Evolutionary conservation across 768 basidiomycete species (phyloP).

Genomic region (Collybia mongolica): DNA sequence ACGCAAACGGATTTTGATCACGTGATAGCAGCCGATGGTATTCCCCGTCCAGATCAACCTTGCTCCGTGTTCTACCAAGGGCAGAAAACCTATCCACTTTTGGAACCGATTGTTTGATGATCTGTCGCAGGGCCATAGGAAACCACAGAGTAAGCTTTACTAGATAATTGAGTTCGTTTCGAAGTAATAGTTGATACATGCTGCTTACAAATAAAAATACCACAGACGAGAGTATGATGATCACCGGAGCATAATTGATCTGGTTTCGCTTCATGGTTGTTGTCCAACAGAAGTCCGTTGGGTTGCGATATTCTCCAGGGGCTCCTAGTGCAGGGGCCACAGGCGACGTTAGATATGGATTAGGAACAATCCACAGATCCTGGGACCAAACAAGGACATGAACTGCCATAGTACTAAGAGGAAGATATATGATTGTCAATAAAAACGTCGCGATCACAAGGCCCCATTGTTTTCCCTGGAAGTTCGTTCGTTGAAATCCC

Average conservation of each 20-base stretch:
- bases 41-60: conserved; percentile 61
- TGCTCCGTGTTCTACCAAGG: conserved; percentile 60
- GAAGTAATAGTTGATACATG: conserved; percentile 2
- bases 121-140: conserved; percentile 57
- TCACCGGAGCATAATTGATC: conserved; percentile 64
- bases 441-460: conserved; percentile 64
- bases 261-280: conserved; percentile 73
- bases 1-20: conserved; percentile 67
- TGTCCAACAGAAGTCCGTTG: conserved; percentile 76
- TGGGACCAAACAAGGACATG: conserved; percentile 77
- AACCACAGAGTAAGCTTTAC: conserved; percentile 69
- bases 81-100: conserved; percentile 68
- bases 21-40: conserved; percentile 64
- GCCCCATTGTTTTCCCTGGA: conserved; percentile 45
- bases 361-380: conserved; percentile 72
- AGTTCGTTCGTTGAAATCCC: conserved; percentile 48
- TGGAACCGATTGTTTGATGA: conserved; percentile 59
- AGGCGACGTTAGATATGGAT: conserved; percentile 66
- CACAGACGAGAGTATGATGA: conserved; percentile 56
- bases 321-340: conserved; percentile 53
- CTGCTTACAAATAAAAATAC: conserved; percentile 49
- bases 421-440: conserved; percentile 69
- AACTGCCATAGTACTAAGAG: conserved; percentile 74
- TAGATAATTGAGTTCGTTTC: neutral
- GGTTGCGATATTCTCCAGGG: conserved; percentile 51